Conservation (phyloP, 176 grass and related monocot species). For the Cocos nucifera region DNA sequence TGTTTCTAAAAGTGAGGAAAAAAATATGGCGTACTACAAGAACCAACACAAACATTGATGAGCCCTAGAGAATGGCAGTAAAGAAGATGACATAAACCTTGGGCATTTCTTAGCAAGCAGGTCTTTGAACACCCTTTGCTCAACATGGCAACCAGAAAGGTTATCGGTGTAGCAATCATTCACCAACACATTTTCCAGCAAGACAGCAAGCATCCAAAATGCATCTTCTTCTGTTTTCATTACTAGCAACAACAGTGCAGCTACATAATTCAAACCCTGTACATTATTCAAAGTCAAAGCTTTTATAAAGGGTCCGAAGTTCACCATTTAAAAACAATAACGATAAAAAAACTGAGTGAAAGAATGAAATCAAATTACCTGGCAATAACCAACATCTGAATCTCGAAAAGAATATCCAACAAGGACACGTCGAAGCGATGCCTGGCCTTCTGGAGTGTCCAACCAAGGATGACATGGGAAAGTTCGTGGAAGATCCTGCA, state of each 20-base stretch:
- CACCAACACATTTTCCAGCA: constrained; percentile 92
- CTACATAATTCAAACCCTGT: constrained; percentile 96
- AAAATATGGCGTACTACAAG: too few relatives aligned
- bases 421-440: constrained; percentile 81
- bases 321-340: too few relatives aligned
- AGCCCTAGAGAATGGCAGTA: too few relatives aligned
- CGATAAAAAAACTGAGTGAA: too few relatives aligned
- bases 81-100: constrained; percentile 27
- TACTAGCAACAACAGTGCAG: constrained; percentile 74
- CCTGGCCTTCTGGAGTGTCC: constrained; percentile 75
- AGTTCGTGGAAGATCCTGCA: constrained; percentile 87
- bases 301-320: too few relatives aligned
- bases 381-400: constrained; percentile 99
- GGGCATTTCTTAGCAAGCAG: constrained; percentile 92
- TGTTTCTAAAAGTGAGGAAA: too few relatives aligned
- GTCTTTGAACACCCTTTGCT: constrained; percentile 96
- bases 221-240: constrained; percentile 94
- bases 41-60: too few relatives aligned
- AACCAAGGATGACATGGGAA: constrained; percentile 94
- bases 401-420: constrained; percentile 92
- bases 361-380: constrained; percentile 28
- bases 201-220: constrained; percentile 94
- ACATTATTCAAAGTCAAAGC: not conserved
- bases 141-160: constrained; percentile 97
- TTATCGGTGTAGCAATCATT: constrained; percentile 94